Evolutionary conservation across 1,284 basidiomycete species (phyloP), one percentile per base, ranked within the genome.

Genomic region (Volvariella surrecta): DNA sequence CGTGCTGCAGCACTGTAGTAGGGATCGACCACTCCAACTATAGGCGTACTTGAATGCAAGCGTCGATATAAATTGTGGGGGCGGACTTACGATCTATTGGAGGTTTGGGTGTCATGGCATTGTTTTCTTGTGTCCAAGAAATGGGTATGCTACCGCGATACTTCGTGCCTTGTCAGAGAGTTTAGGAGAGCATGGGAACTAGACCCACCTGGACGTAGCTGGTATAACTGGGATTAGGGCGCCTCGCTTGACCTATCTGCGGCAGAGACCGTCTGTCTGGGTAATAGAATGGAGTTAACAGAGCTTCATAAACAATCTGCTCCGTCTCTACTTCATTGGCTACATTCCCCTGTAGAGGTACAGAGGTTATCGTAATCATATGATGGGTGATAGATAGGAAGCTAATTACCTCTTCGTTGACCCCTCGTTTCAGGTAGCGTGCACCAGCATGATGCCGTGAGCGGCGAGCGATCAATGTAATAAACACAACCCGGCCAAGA

Each of bases 241-340:
- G 66, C 19, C 80, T 66, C 38, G 56, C 63, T 39, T 55, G 62
- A 44, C 52, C 58, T 22, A 56, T 61, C 8, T 58, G 55, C 1
- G 52, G 42, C 1, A 52, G 44, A 7, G 62, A 61, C 22, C 66
- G 57, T 11, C 57, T 55, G 9, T 67, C 65, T 13, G 84, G 79
- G 57, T 74, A 83, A 55, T 91, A 89, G 59, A 95, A 94, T 0
- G 92, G 79, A 0, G 93, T 99, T 0, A 92, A 95, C 4, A 94
- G 62, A 0, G 91, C 89, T 58, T 99, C 95, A 2, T 87, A 91
- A 0, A 99, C 94, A 42, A 99, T 96, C 58, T 99, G 96, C 57
- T 99, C 96, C 0, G 94, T 98, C 63, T 99, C 96, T 2, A 99
- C 96, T 62, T 99, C 96, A 56, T 99, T 99, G 1, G 95, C 96